Base-by-base conservation (phyloP, 352 stramenopile genomes). In the Phytopythium kandeliae region DNA sequence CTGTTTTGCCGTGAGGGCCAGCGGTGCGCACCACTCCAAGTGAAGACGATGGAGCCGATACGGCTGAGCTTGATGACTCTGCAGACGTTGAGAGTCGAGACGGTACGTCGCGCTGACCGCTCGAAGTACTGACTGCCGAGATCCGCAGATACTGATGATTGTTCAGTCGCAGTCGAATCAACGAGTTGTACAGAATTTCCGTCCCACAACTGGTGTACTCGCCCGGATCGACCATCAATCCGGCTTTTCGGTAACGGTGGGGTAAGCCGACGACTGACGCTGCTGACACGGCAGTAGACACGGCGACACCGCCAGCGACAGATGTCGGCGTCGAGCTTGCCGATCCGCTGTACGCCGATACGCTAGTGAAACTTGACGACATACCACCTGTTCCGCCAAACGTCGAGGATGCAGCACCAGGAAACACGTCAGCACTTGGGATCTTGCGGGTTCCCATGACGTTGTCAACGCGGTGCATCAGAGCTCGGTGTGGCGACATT, bases 101-200 rank as follows among this genome's bases (percentile, higher is more conserved):
- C 22, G 47, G 47, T 13, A 53, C 26, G 4, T 19, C 30, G 15
- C n/a, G n/a, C 10, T 30, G n/a, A 7, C 10, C 30, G 3, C n/a
- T 17, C 37, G 30, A 12, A 8, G 30, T 28, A 21, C 3, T 30
- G 22, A 65, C 41, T 16, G 65, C 57, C 2, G 54, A 76, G 19
- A 92, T 74, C 2, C 74, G 77, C 8, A 92, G 51, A 50, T 80
- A 88, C 57, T 78, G 65, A 19, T 79, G 76, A 61, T 83, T 90
- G 54, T 79, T 78, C 19, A 92, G 64, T 19, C 77, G 67, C n/a
- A 92, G 44, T 0, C 79, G 67, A 37, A 92, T 65, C 2, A 75
- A 65, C 24, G 77, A 73, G 55, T 90, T 78, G 54, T 86, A 92
- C 10, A 81, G 65, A 19, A 92, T 88, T 41, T 86, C 77, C 0